Evolutionary conservation across 2,329 filamentous ascomycete species (phyloP).

Genomic region (Mollisiaceae sp.): DNA sequence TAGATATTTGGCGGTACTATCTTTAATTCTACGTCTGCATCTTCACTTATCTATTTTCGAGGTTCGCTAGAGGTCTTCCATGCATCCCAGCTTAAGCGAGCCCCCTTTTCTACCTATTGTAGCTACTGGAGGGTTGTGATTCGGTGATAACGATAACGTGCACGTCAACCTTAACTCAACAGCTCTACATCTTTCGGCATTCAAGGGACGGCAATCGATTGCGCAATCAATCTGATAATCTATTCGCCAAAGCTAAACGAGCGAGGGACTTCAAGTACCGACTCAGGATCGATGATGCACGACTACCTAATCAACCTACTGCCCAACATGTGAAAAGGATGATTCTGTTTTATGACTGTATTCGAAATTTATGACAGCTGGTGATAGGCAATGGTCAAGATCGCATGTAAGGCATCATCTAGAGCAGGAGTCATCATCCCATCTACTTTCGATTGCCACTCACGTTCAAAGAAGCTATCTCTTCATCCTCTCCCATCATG

Average conservation of each 20-base stretch:
- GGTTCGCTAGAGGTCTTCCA: background rate
- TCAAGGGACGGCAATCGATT: background rate
- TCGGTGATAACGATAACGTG: too few relatives aligned
- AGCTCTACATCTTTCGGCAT: background rate
- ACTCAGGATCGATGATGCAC: background rate
- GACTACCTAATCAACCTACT: background rate
- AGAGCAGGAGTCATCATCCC: background rate
- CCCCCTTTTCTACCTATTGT: background rate
- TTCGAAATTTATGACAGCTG: background rate
- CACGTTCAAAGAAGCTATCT: constrained; percentile 5
- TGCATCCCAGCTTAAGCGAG: background rate
- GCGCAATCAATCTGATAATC: background rate
- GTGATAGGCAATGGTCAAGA: background rate
- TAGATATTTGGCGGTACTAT: background rate
- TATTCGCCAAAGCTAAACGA: background rate
- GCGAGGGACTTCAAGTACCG: background rate
- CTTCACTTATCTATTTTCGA: background rate
- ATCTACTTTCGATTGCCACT: background rate
- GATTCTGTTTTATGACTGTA: background rate
- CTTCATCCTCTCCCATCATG: constrained; percentile 11
- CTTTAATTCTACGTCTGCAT: background rate
- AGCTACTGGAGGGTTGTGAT: background rate
- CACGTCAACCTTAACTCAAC: background rate
- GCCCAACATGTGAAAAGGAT: background rate
- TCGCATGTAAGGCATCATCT: background rate